Conservation (phyloP, 1,284 basidiomycete species). For the Ustilago nuda region DNA sequence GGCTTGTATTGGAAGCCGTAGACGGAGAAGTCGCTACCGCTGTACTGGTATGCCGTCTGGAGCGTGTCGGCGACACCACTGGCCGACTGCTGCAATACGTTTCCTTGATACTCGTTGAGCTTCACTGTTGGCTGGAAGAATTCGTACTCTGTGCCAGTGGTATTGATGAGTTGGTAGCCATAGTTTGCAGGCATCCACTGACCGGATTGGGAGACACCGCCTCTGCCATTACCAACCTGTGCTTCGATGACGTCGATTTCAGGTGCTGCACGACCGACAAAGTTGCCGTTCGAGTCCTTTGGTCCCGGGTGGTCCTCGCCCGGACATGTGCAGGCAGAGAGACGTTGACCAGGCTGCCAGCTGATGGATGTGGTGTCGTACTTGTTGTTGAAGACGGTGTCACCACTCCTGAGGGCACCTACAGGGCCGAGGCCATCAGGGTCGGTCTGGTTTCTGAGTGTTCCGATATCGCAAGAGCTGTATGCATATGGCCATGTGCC, state of each 20-base stretch:
- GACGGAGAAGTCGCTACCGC: constrained; percentile 52
- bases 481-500: constrained; percentile 78
- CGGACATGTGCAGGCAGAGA: constrained; percentile 77
- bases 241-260: constrained; percentile 79
- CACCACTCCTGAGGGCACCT: constrained; percentile 79
- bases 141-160: constrained; percentile 57
- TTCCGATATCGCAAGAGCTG: constrained; percentile 60
- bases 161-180: constrained; percentile 60
- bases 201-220: constrained; percentile 80
- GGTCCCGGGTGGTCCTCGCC: constrained; percentile 87
- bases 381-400: constrained; percentile 76
- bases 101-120: constrained; percentile 61
- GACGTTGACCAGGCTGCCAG: constrained; percentile 82
- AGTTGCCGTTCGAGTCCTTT: constrained; percentile 75
- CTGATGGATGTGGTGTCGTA: constrained; percentile 53
- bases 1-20: constrained; percentile 72
- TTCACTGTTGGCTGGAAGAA: constrained; percentile 48
- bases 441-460: constrained; percentile 60
- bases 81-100: constrained; percentile 65
- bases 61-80: constrained; percentile 56
- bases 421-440: constrained; percentile 35
- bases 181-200: constrained; percentile 79
- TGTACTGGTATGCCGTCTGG: constrained; percentile 57
- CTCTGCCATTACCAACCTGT: constrained; percentile 67
- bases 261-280: constrained; percentile 77